Percentiles rank a stretch among this genome's conserved stretches.
Evolutionary conservation across 257 asterid species (phyloP).

Genomic region (Solanum paucissectum): DNA sequence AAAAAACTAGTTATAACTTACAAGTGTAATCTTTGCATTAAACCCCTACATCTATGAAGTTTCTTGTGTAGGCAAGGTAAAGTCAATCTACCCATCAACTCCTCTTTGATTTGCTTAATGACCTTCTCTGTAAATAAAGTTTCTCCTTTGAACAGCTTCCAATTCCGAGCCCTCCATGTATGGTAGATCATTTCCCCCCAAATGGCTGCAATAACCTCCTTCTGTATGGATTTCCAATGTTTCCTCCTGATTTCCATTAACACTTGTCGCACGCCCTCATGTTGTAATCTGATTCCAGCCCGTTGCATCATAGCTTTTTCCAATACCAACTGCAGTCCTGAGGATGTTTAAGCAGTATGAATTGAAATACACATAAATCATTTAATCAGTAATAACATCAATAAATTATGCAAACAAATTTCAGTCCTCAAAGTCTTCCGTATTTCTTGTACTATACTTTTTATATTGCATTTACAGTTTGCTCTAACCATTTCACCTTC

Average conservation of each 20-base stretch:
- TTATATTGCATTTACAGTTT: too few relatives aligned
- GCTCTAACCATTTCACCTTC: too few relatives aligned
- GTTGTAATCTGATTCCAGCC: not conserved
- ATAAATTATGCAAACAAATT: too few relatives aligned
- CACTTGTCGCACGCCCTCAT: not conserved
- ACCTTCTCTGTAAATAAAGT: too few relatives aligned
- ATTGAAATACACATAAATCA: too few relatives aligned
- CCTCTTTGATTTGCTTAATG: not conserved
- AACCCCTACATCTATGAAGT: not conserved
- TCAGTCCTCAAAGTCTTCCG: too few relatives aligned
- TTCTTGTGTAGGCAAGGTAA: not conserved
- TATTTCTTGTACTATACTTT: too few relatives aligned
- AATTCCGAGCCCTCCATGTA: not conserved
- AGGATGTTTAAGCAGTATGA: too few relatives aligned
- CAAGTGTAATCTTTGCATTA: not conserved
- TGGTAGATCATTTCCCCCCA: not conserved
- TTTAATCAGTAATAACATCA: too few relatives aligned
- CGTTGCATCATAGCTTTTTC: not conserved
- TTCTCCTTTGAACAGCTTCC: accelerated
- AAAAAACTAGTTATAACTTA: not conserved
- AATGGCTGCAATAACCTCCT: not conserved
- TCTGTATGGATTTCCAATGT: not conserved
- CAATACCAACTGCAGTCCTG: not conserved
- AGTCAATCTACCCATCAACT: not conserved
- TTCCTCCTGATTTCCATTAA: not conserved